Evolutionary conservation across 2,329 filamentous ascomycete genomes (phyloP).

Genomic region (Fusarium secorum): DNA sequence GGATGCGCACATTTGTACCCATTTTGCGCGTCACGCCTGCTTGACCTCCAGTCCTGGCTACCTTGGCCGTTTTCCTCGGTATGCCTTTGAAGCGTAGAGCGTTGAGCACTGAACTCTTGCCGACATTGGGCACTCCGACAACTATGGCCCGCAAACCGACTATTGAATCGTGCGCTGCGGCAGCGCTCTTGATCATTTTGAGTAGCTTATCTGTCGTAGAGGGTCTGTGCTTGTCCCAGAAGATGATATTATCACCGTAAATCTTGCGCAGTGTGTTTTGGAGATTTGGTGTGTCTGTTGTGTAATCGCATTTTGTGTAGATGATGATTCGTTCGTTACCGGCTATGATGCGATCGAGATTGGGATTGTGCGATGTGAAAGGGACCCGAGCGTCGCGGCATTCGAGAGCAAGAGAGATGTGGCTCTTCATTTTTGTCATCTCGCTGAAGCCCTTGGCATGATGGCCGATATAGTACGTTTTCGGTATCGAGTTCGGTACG

Average conservation of each 20-base stretch:
- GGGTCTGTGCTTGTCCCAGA: slow-evolving; percentile 53
- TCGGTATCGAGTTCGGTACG: slow-evolving; percentile 75
- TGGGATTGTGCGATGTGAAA: slow-evolving; percentile 85
- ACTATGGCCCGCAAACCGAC: slow-evolving; percentile 85
- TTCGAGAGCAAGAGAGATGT: slow-evolving; percentile 89
- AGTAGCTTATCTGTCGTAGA: slow-evolving; percentile 52
- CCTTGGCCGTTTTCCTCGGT: slow-evolving; percentile 63
- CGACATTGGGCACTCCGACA: slow-evolving; percentile 97
- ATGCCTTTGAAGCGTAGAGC: slow-evolving; percentile 74
- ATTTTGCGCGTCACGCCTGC: slow-evolving; percentile 92
- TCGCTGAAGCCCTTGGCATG: slow-evolving; percentile 77
- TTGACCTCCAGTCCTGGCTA: slow-evolving; percentile 82
- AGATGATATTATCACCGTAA: slow-evolving; percentile 49
- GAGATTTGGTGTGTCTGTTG: slow-evolving; percentile 48
- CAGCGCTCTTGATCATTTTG: slow-evolving; percentile 45
- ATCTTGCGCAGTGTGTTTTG: slow-evolving; percentile 45
- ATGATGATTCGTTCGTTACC: slow-evolving; percentile 80
- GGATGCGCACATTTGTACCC: slow-evolving; percentile 80
- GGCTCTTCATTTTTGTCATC: slow-evolving; percentile 84
- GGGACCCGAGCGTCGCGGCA: slow-evolving; percentile 94
- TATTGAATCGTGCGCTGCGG: slow-evolving; percentile 60
- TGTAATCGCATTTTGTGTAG: slow-evolving; percentile 90
- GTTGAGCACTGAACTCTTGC: slow-evolving; percentile 95
- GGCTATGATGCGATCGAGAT: slow-evolving; percentile 81
- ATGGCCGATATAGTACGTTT: slow-evolving; percentile 95